Conservation (phyloP, 208 protist genomes). For the Balamuthia mandrillaris region DNA sequence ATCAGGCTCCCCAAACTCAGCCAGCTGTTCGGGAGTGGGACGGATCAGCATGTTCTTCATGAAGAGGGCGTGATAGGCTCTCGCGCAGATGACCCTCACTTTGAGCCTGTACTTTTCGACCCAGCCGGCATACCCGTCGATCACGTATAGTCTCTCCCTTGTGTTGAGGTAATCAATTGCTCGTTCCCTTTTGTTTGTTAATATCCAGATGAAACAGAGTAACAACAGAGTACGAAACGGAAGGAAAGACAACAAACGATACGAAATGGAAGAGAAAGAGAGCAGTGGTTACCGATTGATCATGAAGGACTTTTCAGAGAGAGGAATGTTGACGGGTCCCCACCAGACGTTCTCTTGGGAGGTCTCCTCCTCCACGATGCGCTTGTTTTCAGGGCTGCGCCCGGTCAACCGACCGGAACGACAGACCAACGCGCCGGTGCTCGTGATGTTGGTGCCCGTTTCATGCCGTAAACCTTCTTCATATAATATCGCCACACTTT, state of each 20-base stretch:
- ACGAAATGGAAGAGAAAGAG: no score
- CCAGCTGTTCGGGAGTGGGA: constrained; percentile 83
- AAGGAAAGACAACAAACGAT: no score
- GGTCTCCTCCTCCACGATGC: constrained; percentile 79
- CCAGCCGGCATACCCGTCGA: constrained; percentile 89
- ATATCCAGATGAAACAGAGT: background rate
- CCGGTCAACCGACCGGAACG: constrained; percentile 86
- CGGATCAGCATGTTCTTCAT: constrained; percentile 93
- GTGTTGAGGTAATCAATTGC: constrained; percentile 90
- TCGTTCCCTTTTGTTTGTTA: constrained; percentile 73
- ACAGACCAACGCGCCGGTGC: constrained; percentile 80
- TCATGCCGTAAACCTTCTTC: background rate
- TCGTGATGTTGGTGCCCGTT: constrained; percentile 66
- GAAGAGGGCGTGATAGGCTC: constrained; percentile 94
- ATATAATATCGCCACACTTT: constrained; percentile 5
- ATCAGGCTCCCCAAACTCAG: constrained; percentile 88
- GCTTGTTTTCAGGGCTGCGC: constrained; percentile 88
- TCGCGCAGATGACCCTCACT: constrained; percentile 83
- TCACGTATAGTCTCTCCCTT: constrained; percentile 84
- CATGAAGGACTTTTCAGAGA: constrained; percentile 83
- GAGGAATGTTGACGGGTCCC: constrained; percentile 88
- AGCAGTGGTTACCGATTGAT: constrained; percentile 70
- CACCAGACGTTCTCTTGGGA: constrained; percentile 85
- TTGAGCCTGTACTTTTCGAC: constrained; percentile 87
- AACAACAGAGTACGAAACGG: background rate